Conservation (phyloP, 106 monocot species). For the Platanthera guangdongensis region DNA sequence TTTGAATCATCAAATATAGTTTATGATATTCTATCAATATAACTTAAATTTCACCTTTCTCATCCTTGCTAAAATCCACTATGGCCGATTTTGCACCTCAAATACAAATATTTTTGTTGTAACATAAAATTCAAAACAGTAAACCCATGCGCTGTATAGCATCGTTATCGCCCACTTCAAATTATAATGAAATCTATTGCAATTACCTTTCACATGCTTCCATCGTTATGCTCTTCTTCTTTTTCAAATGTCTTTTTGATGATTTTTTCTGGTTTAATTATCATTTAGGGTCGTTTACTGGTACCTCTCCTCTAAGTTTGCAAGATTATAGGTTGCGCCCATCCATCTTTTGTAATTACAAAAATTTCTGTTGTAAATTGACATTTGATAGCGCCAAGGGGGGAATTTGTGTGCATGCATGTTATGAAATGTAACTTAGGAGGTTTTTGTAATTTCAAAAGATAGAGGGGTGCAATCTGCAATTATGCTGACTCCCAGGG, state of each 20-base stretch:
- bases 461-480: no score
- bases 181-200: background rate
- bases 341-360: no score
- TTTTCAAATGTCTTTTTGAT: background rate
- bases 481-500: no score
- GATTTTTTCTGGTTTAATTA: no score
- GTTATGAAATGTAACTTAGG: no score
- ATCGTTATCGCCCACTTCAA: background rate
- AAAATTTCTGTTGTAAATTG: no score
- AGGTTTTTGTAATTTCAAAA: no score
- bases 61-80: background rate
- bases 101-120: background rate
- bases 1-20: slow-evolving; percentile 1
- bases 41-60: background rate
- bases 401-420: no score
- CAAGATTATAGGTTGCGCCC: no score
- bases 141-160: background rate
- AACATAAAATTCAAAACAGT: background rate
- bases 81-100: background rate
- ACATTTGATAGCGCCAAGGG: no score
- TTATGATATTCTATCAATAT: background rate
- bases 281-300: no score
- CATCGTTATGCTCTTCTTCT: background rate
- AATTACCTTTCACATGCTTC: background rate
- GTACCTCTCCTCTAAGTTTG: no score